A percentile compares a stretch with the other conserved stretches of the same genome.
Evolutionary conservation across 2,329 filamentous ascomycete genomes (phyloP).

Genomic region (Venturia asperata): DNA sequence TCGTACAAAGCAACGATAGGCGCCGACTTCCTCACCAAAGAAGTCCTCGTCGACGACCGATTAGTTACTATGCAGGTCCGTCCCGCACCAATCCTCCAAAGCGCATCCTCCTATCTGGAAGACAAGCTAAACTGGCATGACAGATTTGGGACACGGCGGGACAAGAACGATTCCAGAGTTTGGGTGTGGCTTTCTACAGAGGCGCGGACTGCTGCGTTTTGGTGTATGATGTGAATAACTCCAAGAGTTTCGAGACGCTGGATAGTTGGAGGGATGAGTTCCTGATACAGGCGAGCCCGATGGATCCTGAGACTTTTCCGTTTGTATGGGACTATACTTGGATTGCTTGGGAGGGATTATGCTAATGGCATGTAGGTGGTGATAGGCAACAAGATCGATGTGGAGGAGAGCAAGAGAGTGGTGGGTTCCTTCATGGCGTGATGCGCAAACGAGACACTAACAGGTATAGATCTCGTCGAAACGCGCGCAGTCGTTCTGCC

Average conservation of each 20-base stretch:
- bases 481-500: conserved; percentile 93
- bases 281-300: conserved; percentile 89
- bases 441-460: conserved; percentile 23
- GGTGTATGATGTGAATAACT: conserved; percentile 98
- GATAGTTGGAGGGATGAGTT: conserved; percentile 99
- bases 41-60: conserved; percentile 93
- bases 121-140: conserved; percentile 24
- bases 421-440: conserved; percentile 41
- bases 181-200: conserved; percentile 95
- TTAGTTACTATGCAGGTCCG: conserved; percentile 95
- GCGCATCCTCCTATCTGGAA: neutral
- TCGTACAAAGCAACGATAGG: conserved; percentile 99
- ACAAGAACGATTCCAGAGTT: conserved; percentile 93
- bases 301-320: conserved; percentile 94
- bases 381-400: conserved; percentile 97
- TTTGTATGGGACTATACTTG: conserved; percentile 59
- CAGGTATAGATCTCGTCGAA: conserved; percentile 73
- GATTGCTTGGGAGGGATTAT: neutral
- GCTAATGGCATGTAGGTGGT: conserved; percentile 57
- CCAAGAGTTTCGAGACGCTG: conserved; percentile 96
- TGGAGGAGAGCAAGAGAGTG: conserved; percentile 95
- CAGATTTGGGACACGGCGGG: conserved; percentile 97
- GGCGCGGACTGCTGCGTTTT: conserved; percentile 97
- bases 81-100: conserved; percentile 19
- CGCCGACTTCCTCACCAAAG: conserved; percentile 95